A percentile compares a stretch with the other conserved stretches of the same genome.
phyloP scores from a whole-genome alignment of 2,329 filamentous ascomycete genomes.

The Cordyceps tenuipes region DNA sequence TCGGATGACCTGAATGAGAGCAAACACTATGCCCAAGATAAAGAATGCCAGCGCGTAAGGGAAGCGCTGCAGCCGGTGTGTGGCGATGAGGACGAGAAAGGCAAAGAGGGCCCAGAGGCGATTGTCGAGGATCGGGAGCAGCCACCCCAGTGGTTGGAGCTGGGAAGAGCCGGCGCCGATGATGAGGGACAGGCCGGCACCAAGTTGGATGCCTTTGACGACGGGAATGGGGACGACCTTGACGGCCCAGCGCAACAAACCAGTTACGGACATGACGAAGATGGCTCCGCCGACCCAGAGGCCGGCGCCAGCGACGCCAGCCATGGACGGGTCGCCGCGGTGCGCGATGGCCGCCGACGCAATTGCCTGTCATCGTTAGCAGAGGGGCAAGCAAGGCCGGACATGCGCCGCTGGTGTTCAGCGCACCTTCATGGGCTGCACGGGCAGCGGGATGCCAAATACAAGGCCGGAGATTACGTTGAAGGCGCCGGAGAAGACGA shows the following conservation, averaged over 20 bases:
- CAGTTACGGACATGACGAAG: slow-evolving; percentile 68
- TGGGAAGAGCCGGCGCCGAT: slow-evolving; percentile 66
- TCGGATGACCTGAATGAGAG: slow-evolving; percentile 33
- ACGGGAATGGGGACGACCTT: slow-evolving; percentile 74
- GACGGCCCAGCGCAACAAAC: slow-evolving; percentile 67
- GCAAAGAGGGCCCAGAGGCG: slow-evolving; percentile 66
- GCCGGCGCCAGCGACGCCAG: slow-evolving; percentile 72
- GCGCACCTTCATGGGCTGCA: slow-evolving; percentile 73
- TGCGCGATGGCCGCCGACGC: slow-evolving; percentile 78
- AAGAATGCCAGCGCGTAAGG: slow-evolving; percentile 76
- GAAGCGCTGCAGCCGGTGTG: slow-evolving; percentile 55
- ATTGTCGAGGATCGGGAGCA: slow-evolving; percentile 63
- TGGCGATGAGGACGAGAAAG: slow-evolving; percentile 62
- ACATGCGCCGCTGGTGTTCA: background rate
- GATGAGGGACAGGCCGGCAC: slow-evolving; percentile 76
- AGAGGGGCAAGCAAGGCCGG: background rate
- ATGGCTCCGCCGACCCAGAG: slow-evolving; percentile 64
- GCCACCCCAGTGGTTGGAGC: slow-evolving; percentile 62
- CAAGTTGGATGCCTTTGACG: slow-evolving; percentile 90
- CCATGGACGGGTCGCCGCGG: slow-evolving; percentile 39
- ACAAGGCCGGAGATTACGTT: slow-evolving; percentile 74
- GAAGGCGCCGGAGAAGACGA: slow-evolving; percentile 81
- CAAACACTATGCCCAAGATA: slow-evolving; percentile 57
- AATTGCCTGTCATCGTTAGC: slow-evolving; percentile 51
- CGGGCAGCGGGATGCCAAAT: slow-evolving; percentile 84